Evolutionary conservation across 306 rosid genomes (phyloP), one percentile per base, ranked within the genome.

Genomic region (Fragaria iinumae): DNA sequence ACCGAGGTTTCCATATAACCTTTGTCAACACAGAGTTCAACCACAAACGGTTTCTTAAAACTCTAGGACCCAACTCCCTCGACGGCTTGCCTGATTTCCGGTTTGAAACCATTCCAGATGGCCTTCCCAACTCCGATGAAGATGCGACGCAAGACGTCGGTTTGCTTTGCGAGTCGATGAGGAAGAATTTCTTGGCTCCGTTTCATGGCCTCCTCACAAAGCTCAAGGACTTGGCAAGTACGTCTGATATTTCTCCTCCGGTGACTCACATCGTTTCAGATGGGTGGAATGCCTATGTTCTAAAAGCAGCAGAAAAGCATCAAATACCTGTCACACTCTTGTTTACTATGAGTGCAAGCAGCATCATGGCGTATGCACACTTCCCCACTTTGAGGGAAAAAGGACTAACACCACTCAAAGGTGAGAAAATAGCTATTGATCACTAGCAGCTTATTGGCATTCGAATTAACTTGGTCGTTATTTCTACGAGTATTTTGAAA

Each of bases 381-480:
- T 76, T 32, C 20, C 67, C 55, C 1, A 9, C 67, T 34, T 39
- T 76, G 48, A n/a, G 38, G 8, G 55, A 76, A 14, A 66, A 36
- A 50, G 80, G 73, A 34, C 2, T 76, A 2, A 67, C 59, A 20
- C 80, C 80, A 12, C 59, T 76, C 4, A 76, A 76, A 76, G 80
- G 79, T 76, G 62, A 55, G 62, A 29, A 25, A 25, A 23, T 53
- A 53, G 59, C 5, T 6, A 39, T 39, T 6, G 44, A 18, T 53
- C 25, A 53, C 10, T 53, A n/a, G 27, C 48, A n/a, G 27, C 48
- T 49, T 18, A n/a, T 70, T 8, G 10, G 11, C 59, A 53, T n/a
- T 53, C 25, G 11, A 5, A 53, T 20, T 5, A 53, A 53, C 25
- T 53, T 6, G 8, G 20, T 17, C 25, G 23, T 53, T 20, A 18